Evolutionary conservation across 371 early-diverging fungal species (phyloP), one percentile per base, ranked within the genome.

Genomic region (Gilbertella persicaria): DNA sequence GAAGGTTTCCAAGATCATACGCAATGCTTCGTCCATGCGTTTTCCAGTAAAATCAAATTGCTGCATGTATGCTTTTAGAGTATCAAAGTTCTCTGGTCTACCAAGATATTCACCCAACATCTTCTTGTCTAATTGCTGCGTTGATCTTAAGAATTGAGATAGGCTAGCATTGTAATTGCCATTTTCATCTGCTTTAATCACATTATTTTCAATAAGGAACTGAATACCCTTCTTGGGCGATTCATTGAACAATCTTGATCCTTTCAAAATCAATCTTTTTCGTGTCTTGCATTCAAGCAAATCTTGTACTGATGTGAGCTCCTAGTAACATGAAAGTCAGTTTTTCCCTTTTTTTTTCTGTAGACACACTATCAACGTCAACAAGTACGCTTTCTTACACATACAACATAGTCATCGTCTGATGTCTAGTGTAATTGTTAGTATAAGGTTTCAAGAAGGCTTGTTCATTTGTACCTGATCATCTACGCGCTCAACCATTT

Each of bases 51-150:
- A 97, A 54, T 94, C 82, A 73, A 96, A 96, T 45, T 83, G 80
- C n/a, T 71, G 71, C 61, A 96, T 82, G 59, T 91, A 98, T 13
- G 81, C 81, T 58, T 86, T 83, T 23, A 98, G 64, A 7, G 89
- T 67, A 12, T 85, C 84, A n/a, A 84, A 58, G 53, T 94, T 92
- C 33, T 87, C 81, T 4, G 88, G 91, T 57, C 88, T 90, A 35
- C 95, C 89, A 4, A 98, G 66, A 69, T 83, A 96, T 60, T 94
- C 96, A 12, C 98, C 98, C 30, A 97, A 55, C 13, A 71, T 65
- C 60, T 80, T 87, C 58, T 95, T 92, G 73, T 91, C 86, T 19
- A 95, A 58, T 20, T 82, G 80, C 5, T 89, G 89, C 28, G 91
- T 89, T 21, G 80, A 69, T 46, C 83, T 78, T 35, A 95, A 61